Percentiles rank a stretch among this genome's conserved stretches.
Evolutionary conservation across 352 stramenopile species (phyloP).

Genomic region (Phytopythium helicoides): DNA sequence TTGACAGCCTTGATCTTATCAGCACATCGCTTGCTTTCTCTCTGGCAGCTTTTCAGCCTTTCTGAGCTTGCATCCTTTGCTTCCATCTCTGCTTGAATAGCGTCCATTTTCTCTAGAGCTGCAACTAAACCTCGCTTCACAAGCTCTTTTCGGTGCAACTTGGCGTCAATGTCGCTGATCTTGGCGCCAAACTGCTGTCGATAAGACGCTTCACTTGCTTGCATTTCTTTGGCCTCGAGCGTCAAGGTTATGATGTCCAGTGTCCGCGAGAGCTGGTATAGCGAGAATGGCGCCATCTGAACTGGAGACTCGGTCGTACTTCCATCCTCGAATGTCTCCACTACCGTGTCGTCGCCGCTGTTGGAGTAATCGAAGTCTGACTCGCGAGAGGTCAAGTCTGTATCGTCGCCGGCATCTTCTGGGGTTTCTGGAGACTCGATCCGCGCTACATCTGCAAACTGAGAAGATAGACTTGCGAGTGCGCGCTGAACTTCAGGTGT

Average conservation of each 20-base stretch:
- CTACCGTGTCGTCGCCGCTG: constrained; percentile 33
- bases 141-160: constrained; percentile 31
- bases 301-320: constrained; percentile 11
- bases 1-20: constrained; percentile 33
- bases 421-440: neutral
- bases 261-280: constrained; percentile 40
- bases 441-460: constrained; percentile 1
- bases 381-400: neutral
- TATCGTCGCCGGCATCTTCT: neutral
- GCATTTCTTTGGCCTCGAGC: constrained; percentile 50
- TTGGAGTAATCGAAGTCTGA: constrained; percentile 25
- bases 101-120: constrained; percentile 15
- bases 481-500: constrained; percentile 1
- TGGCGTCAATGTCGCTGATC: constrained; percentile 23
- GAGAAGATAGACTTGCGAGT: neutral
- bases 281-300: constrained; percentile 21
- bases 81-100: constrained; percentile 9
- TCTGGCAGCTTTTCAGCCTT: constrained; percentile 9
- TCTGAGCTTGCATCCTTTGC: constrained; percentile 3
- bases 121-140: constrained; percentile 14
- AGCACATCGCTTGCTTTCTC: constrained; percentile 15
- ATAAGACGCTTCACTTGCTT: constrained; percentile 15
- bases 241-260: constrained; percentile 51
- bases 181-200: constrained; percentile 22
- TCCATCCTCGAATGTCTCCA: constrained; percentile 32